Percentiles rank a stretch among this genome's conserved stretches.
phyloP scores from a whole-genome alignment of 176 grass and related monocot species.

The Pharus latifolius region DNA sequence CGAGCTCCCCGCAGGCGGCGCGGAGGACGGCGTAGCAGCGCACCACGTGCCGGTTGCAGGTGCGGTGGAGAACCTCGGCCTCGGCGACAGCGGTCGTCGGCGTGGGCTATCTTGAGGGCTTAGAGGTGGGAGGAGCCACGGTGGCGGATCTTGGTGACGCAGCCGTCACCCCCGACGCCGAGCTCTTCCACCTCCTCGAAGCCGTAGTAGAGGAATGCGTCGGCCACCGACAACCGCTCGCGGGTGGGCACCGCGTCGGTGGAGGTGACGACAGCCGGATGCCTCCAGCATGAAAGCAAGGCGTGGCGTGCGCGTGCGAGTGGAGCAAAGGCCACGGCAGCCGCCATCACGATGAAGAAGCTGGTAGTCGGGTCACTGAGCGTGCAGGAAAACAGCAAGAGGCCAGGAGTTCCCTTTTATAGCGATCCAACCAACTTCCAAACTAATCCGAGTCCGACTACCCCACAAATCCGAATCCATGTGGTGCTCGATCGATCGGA shows the following conservation, averaged over 20 bases:
- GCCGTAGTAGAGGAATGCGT: background rate
- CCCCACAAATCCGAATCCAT: too few relatives aligned
- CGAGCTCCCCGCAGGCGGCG: background rate
- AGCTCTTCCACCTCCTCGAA: background rate
- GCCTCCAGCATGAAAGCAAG: too few relatives aligned
- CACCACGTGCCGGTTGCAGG: background rate
- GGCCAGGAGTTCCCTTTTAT: too few relatives aligned
- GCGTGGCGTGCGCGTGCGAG: too few relatives aligned
- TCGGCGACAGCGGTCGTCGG: background rate
- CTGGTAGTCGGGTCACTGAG: too few relatives aligned
- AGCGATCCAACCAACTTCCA: too few relatives aligned
- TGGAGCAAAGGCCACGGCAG: too few relatives aligned
- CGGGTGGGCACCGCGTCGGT: background rate
- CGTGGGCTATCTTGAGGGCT: constrained; percentile 6
- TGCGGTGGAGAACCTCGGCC: constrained; percentile 2
- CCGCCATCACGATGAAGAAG: too few relatives aligned
- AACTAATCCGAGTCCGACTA: too few relatives aligned
- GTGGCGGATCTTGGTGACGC: constrained; percentile 4
- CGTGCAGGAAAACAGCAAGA: too few relatives aligned
- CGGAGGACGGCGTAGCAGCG: background rate
- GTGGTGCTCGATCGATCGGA: too few relatives aligned
- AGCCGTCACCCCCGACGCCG: constrained; percentile 2
- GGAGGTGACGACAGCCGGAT: too few relatives aligned
- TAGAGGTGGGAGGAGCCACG: background rate
- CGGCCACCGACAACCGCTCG: background rate